A percentile compares a stretch with the other conserved stretches of the same genome.
phyloP scores from a whole-genome alignment of 768 basidiomycete genomes.

The Sarcodon aspratus region DNA sequence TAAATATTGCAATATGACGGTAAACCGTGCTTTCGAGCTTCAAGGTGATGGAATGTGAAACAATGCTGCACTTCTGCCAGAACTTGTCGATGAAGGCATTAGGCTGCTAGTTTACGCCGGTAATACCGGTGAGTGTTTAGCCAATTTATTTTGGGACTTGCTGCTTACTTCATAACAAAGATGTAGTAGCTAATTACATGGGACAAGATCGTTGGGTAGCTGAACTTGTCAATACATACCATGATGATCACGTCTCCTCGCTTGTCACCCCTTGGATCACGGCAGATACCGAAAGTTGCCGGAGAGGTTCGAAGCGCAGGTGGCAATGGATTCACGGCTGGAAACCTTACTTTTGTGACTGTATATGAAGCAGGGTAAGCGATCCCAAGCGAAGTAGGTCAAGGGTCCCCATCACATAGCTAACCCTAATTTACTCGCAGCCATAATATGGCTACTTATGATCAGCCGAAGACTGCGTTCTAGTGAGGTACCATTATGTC shows the following conservation, averaged over 20 bases:
- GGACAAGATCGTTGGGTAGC: slow-evolving; percentile 33
- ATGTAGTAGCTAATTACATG: slow-evolving; percentile 28
- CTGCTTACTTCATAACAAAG: slow-evolving; percentile 13
- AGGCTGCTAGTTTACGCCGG: slow-evolving; percentile 28
- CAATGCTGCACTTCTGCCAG: slow-evolving; percentile 36
- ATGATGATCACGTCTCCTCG: slow-evolving; percentile 22
- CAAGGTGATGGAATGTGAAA: slow-evolving; percentile 40
- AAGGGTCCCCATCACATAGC: too few relatives aligned
- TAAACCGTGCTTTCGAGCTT: slow-evolving; percentile 33
- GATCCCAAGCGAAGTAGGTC: background rate
- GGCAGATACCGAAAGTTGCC: slow-evolving; percentile 17
- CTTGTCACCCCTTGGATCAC: slow-evolving; percentile 23
- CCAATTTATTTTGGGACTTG: slow-evolving; percentile 7
- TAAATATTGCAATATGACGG: slow-evolving; percentile 19
- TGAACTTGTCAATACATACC: slow-evolving; percentile 26
- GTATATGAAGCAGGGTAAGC: slow-evolving; percentile 37
- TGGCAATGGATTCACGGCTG: slow-evolving; percentile 21
- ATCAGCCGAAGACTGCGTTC: slow-evolving; percentile 74
- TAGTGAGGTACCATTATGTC: background rate
- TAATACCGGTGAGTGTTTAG: slow-evolving; percentile 16
- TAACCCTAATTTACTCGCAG: slow-evolving; percentile 21
- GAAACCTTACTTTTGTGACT: slow-evolving; percentile 37
- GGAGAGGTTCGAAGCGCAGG: slow-evolving; percentile 34
- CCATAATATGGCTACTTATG: slow-evolving; percentile 85
- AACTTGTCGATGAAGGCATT: slow-evolving; percentile 36